Percentiles rank a stretch among this genome's conserved stretches.
Conservation (phyloP, 2,329 filamentous ascomycete genomes). For the Davidsoniella eucalypti region DNA sequence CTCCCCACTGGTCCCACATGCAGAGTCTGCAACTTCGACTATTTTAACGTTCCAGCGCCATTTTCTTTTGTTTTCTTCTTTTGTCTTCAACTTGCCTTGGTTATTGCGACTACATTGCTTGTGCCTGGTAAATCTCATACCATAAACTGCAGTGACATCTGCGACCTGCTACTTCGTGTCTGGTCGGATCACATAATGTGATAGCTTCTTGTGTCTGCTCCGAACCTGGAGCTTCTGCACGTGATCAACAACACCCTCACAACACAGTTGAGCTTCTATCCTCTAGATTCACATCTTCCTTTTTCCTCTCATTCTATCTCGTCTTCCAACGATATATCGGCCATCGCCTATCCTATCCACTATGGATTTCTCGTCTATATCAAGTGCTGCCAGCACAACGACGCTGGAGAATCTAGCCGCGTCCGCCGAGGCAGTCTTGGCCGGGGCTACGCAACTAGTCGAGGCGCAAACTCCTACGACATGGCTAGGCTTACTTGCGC, state of each 20-base stretch:
- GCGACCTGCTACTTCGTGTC: neutral
- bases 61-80: too few relatives aligned
- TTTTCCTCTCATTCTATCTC: neutral
- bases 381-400: neutral
- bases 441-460: constrained; percentile 4
- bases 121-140: too few relatives aligned
- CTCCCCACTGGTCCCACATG: too few relatives aligned
- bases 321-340: neutral
- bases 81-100: too few relatives aligned
- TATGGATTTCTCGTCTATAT: neutral
- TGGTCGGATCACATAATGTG: constrained; percentile 9
- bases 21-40: too few relatives aligned
- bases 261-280: neutral
- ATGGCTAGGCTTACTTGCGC: constrained; percentile 42
- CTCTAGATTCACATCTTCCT: neutral
- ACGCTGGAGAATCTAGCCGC: constrained; percentile 5
- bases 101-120: too few relatives aligned
- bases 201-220: constrained; percentile 8
- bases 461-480: constrained; percentile 23
- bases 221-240: constrained; percentile 10
- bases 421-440: constrained; percentile 6
- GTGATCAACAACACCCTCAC: neutral
- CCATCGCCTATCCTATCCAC: neutral
- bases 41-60: too few relatives aligned
- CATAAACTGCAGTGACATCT: neutral